Percentiles rank a stretch among this genome's conserved stretches.
These are phyloP conservation scores for Leishmania mexicana DNA, from an alignment of 208 protist genomes.

Conservation along the genomic window DNA sequence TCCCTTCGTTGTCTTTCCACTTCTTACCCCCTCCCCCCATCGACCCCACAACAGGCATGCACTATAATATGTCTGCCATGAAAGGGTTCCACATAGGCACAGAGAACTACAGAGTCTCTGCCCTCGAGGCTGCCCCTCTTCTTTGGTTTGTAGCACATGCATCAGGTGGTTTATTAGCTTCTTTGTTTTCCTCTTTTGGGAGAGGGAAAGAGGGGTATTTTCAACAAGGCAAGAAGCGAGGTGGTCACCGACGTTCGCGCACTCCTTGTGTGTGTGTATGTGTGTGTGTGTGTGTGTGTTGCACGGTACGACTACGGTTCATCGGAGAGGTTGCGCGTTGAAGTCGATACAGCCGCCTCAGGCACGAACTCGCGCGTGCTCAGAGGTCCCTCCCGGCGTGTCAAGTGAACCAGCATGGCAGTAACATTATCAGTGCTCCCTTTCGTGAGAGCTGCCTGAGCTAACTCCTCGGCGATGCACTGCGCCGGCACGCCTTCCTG, in stretches of 20 bases:
- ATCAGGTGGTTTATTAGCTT: neutral
- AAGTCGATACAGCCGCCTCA: slow-evolving; percentile 54
- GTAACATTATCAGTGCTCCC: slow-evolving; percentile 93
- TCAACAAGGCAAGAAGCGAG: neutral
- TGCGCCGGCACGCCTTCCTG: slow-evolving; percentile 51
- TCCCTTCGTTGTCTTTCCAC: neutral
- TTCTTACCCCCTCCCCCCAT: neutral
- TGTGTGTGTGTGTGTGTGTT: neutral
- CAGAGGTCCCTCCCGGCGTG: slow-evolving; percentile 25
- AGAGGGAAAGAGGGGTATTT: neutral
- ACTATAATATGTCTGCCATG: neutral
- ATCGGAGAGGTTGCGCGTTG: slow-evolving; percentile 39
- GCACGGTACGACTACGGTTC: slow-evolving; percentile 19
- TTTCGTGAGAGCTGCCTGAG: slow-evolving; percentile 75
- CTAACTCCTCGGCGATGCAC: slow-evolving; percentile 58
- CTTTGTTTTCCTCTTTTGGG: neutral
- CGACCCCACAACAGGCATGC: neutral
- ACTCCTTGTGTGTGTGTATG: neutral
- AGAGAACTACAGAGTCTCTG: slow-evolving; percentile 2
- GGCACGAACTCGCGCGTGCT: slow-evolving; percentile 42
- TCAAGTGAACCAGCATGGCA: slow-evolving; percentile 68
- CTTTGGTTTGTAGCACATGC: neutral
- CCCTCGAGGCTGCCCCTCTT: slow-evolving; percentile 1
- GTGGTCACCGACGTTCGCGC: neutral
- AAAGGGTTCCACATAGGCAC: neutral